Evolutionary conservation across 176 grass and related monocot species (phyloP), one percentile per base, ranked within the genome.

Genomic region (Cenchrus purpureus): DNA sequence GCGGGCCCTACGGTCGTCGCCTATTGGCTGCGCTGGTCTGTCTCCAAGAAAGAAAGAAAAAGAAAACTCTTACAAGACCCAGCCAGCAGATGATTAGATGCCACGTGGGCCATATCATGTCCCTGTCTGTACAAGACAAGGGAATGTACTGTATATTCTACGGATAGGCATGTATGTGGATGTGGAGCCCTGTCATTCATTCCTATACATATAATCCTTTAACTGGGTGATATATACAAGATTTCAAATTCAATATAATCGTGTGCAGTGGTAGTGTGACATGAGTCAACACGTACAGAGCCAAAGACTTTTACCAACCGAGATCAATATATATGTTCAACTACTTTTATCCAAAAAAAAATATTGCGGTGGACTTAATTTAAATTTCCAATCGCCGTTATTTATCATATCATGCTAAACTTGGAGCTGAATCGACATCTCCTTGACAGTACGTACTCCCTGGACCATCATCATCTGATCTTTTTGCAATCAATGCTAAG

Each of bases 131-230:
- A 4, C 20, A 4, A 40, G 17, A 49, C 22, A 54, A 70, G 12
- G n/a, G 57, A 79, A 79, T 83, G 74, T 59, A 49, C 52, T 59
- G 5, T 46, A 6, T 1, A 46, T 11, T 15, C 31, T 8, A 49
- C 32, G 28, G 65, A 79, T 40, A 73, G 34, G 15, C 67, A 88
- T 88, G 66, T 44, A 62, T 28, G 45, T 82, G 54, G 42, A 76
- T 70, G 40, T 50, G 80, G 46, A 71, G 46, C 80, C 80, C 43
- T 48, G 68, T 73, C 81, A 67, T 50, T 25, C 25, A 46, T 12
- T 25, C 16, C 68, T 48, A 64, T 71, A 13, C 29, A n/a, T 44
- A 40, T 40, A 2, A 40, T 40, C 49, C 49, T 14, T 53, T 53
- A 3, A 12, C 13, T 14, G 12, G 13, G 12, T 4, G 16, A 46